A percentile compares a stretch with the other conserved stretches of the same genome.
phyloP scores from a whole-genome alignment of 345 rosid species.

The Hypericum perforatum region DNA sequence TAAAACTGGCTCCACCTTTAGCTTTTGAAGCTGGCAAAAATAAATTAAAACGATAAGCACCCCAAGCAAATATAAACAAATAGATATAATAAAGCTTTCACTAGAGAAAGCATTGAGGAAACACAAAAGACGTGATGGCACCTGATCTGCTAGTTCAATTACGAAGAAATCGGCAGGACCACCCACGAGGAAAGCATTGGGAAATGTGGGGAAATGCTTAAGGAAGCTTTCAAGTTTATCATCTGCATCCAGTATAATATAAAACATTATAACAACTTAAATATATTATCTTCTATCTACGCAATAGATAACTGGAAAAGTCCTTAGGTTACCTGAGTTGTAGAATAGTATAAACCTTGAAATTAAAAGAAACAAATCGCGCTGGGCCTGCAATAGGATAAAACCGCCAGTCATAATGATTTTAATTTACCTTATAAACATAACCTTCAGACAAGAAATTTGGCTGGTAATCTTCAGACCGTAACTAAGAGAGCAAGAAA shows the following conservation, averaged over 20 bases:
- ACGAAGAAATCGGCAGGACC: slow-evolving; percentile 86
- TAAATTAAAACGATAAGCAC: slow-evolving; percentile 4
- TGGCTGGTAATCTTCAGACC: no score
- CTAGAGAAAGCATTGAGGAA: no score
- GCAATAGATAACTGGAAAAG: no score
- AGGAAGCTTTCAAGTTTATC: slow-evolving; percentile 73
- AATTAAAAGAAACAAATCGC: slow-evolving; percentile 72
- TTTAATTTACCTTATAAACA: no score
- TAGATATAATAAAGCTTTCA: not conserved
- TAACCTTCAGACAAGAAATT: no score
- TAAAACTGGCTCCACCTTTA: slow-evolving; percentile 96
- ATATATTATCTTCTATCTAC: not conserved
- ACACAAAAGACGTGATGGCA: slow-evolving; percentile 10
- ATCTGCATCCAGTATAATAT: slow-evolving; percentile 33
- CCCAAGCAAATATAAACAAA: not conserved
- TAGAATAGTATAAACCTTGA: slow-evolving; percentile 87
- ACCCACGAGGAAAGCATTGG: slow-evolving; percentile 81
- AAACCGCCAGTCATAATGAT: not conserved
- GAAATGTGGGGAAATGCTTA: slow-evolving; percentile 60
- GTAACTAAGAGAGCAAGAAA: no score
- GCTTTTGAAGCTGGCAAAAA: slow-evolving; percentile 66
- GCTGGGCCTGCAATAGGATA: slow-evolving; percentile 54
- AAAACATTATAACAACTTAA: not conserved
- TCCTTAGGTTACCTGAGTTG: slow-evolving; percentile 47
- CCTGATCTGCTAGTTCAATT: slow-evolving; percentile 93